phyloP scores from a whole-genome alignment of 441 rosid species.

The Gossypium armourianum region DNA sequence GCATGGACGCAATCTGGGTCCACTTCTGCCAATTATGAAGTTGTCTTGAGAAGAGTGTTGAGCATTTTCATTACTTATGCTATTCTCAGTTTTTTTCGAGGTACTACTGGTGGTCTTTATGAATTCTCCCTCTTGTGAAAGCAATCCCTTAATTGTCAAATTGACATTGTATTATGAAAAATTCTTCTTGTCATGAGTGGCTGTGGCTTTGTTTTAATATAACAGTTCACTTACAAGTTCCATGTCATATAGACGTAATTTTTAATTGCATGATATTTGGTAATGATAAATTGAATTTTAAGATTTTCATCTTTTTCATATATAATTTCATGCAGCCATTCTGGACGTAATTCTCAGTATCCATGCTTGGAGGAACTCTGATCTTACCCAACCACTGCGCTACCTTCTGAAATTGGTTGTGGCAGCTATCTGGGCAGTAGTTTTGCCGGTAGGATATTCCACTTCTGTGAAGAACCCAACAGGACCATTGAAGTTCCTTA shows the following conservation, averaged over 20 bases:
- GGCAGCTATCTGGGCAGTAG: constrained; percentile 74
- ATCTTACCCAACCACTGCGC: constrained; percentile 59
- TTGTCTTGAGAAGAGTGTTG: constrained; percentile 52
- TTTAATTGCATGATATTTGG: background rate
- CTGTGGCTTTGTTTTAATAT: background rate
- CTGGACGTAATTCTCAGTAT: constrained; percentile 75
- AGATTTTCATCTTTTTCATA: constrained; percentile 5
- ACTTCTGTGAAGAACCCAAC: constrained; percentile 59
- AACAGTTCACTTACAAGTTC: constrained; percentile 10
- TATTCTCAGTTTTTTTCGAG: constrained; percentile 75
- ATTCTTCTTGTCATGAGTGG: background rate
- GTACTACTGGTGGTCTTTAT: constrained; percentile 28
- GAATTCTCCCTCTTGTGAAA: background rate
- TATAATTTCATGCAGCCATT: constrained; percentile 41
- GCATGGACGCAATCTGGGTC: constrained; percentile 75
- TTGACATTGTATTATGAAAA: background rate
- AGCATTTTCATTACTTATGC: constrained; percentile 82
- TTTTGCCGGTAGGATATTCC: constrained; percentile 68
- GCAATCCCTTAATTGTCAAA: constrained; percentile 5
- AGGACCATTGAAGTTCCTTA: constrained; percentile 57
- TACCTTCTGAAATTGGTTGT: constrained; percentile 62
- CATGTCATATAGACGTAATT: background rate
- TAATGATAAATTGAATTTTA: background rate
- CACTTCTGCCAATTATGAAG: constrained; percentile 23
- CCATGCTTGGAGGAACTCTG: constrained; percentile 77